Conservation (phyloP, 768 basidiomycete genomes). For the Pleurotus pulmonarius region DNA sequence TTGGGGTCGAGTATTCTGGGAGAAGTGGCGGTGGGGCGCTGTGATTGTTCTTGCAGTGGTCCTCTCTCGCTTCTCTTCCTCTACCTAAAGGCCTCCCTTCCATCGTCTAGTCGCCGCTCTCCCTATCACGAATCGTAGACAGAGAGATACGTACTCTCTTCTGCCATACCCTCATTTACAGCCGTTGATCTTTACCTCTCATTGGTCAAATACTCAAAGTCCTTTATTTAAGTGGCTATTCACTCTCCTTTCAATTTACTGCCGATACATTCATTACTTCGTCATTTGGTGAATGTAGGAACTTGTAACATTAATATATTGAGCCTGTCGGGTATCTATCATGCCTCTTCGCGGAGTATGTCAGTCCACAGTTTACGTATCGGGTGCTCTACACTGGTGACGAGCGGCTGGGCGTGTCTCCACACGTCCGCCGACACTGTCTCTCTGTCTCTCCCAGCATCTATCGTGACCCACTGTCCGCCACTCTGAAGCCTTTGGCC, state of each 20-base stretch:
- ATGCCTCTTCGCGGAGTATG: conserved; percentile 4
- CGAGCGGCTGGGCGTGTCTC: conserved; percentile 42
- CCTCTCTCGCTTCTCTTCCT: conserved; percentile 70
- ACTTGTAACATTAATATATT: not conserved
- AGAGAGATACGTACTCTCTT: not conserved
- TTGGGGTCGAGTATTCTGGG: conserved; percentile 68
- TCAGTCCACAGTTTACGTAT: conserved; percentile 51
- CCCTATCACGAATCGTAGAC: no score
- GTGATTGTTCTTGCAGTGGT: conserved; percentile 75
- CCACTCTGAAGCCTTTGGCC: conserved; percentile 8
- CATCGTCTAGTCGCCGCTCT: not conserved
- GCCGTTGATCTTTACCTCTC: not conserved
- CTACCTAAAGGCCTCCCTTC: conserved; percentile 19
- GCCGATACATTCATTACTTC: not conserved
- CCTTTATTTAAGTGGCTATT: not conserved
- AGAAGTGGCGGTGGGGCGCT: conserved; percentile 84
- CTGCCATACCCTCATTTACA: not conserved
- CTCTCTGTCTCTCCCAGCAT: conserved; percentile 51
- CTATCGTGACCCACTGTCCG: conserved; percentile 49
- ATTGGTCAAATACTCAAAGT: not conserved
- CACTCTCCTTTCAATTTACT: not conserved
- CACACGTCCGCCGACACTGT: conserved; percentile 55
- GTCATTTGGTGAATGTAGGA: not conserved
- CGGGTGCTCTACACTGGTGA: conserved; percentile 32
- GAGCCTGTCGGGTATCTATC: not conserved